These are phyloP conservation scores for Neofusicoccum laricinum DNA, from an alignment of 2,329 filamentous ascomycete species.

Conservation along the genomic window DNA sequence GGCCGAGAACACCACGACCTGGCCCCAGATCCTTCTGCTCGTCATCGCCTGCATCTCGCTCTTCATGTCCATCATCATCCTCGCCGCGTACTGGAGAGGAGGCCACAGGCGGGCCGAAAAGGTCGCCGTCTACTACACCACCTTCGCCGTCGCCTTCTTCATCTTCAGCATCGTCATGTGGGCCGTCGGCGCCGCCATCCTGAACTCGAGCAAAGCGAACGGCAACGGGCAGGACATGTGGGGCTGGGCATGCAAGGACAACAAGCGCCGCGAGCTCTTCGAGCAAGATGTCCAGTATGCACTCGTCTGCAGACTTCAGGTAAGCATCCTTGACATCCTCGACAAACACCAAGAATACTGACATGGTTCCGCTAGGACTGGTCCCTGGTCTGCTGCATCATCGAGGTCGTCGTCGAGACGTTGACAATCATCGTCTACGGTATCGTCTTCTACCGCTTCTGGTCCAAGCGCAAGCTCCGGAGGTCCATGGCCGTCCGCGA, in stretches of 20 bases:
- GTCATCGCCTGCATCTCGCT: conserved; percentile 78
- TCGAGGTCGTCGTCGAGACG: conserved; percentile 89
- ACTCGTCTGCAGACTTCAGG: conserved; percentile 85
- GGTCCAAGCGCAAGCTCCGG: conserved; percentile 89
- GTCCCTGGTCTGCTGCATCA: conserved; percentile 93
- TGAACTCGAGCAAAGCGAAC: conserved; percentile 74
- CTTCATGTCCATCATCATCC: conserved; percentile 71
- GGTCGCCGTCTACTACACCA: conserved; percentile 89
- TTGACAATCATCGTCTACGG: conserved; percentile 91
- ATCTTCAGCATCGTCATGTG: conserved; percentile 90
- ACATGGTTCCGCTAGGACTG: conserved; percentile 64
- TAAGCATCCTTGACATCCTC: conserved; percentile 38
- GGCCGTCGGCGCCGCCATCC: conserved; percentile 78
- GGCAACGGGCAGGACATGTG: conserved; percentile 84
- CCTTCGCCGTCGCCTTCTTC: conserved; percentile 92
- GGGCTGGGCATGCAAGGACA: conserved; percentile 97
- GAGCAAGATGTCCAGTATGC: conserved; percentile 79
- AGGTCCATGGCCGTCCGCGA: conserved; percentile 97
- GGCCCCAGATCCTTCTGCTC: conserved; percentile 87
- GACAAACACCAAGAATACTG: conserved; percentile 12
- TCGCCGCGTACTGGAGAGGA: conserved; percentile 82
- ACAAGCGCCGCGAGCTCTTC: conserved; percentile 75
- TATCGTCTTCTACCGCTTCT: conserved; percentile 95
- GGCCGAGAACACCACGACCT: conserved; percentile 74
- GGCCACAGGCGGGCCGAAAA: conserved; percentile 89